Percentiles rank a stretch among this genome's conserved stretches.
Evolutionary conservation across 176 grass and related monocot species (phyloP).

Genomic region (Guadua angustifolia): DNA sequence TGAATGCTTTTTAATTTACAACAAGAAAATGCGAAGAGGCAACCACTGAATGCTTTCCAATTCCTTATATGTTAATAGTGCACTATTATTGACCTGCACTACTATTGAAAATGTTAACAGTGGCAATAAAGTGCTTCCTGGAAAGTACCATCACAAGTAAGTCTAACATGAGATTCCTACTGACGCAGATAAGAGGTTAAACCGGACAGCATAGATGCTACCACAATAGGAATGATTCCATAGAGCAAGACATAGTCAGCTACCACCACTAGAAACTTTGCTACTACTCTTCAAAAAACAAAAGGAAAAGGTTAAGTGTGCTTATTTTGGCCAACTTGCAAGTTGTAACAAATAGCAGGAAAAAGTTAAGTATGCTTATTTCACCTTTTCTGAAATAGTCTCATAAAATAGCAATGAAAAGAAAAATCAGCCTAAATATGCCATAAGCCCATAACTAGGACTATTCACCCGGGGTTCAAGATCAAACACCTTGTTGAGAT

Average conservation of each 20-base stretch:
- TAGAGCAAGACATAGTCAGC: slow-evolving; percentile 72
- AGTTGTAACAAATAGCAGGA: not conserved
- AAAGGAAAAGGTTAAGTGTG: slow-evolving; percentile 9
- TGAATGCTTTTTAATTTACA: too few relatives aligned
- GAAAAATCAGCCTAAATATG: slow-evolving; percentile 3
- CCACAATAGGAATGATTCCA: slow-evolving; percentile 87
- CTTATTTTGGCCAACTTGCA: not conserved
- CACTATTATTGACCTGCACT: too few relatives aligned
- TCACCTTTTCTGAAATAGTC: slow-evolving; percentile 22
- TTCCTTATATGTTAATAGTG: too few relatives aligned
- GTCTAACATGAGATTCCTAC: slow-evolving; percentile 85
- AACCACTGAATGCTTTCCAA: too few relatives aligned
- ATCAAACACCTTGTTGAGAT: slow-evolving; percentile 27
- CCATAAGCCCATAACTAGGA: not conserved
- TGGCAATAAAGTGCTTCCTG: too few relatives aligned
- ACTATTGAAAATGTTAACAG: too few relatives aligned
- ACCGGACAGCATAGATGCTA: slow-evolving; percentile 84
- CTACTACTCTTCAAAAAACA: slow-evolving; percentile 51
- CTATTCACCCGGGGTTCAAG: not conserved
- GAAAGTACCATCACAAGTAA: slow-evolving; percentile 33
- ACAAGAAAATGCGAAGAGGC: too few relatives aligned
- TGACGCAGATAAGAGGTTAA: slow-evolving; percentile 92
- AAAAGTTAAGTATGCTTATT: not conserved
- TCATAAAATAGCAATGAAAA: not conserved
- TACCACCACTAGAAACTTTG: slow-evolving; percentile 55